Evolutionary conservation across 1,284 basidiomycete species (phyloP), one percentile per base, ranked within the genome.

Genomic region (Microbotryomycetes sp.): DNA sequence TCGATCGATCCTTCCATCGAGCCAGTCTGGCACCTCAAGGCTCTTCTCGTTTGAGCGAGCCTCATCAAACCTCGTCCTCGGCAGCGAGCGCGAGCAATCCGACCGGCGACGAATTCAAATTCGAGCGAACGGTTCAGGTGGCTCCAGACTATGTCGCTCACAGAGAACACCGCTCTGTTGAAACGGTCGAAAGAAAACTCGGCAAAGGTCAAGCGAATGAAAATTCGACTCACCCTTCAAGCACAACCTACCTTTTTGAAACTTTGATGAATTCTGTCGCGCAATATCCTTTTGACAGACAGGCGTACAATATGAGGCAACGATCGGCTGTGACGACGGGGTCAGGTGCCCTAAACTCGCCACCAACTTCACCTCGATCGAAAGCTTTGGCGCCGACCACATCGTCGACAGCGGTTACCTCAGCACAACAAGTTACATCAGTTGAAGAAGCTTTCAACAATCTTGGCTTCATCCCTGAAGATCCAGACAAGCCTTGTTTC

Each of bases 51-150:
- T 3, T 25, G 16, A 55, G 42, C 9, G 26, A 59, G 57, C 45
- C 53, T 26, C 42, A 60, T n/a, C 29, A 49, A n/a, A 12, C 25
- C 1, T 19, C 45, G 32, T 26, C 19, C 6, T 28, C n/a, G 19
- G n/a, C 26, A 45, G 36, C 36, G 9, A 19, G 12, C 12, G 36
- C 36, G 19, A 42, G 36, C 19, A 19, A 9, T 19, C 19, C 47
- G 5, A 47, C 66, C 50, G 28, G 52, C 5, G 54, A 56, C 16
- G 66, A 66, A 1, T 73, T 68, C 46, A 46, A 58, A 7, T 73
- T 71, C 50, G 59, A 66, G 51, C 67, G 71, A 4, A 71, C 70
- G 3, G 23, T 73, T 0, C 70, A 71, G 50, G 54, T 72, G 7
- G 63, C 51, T 1, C 65, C 70, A 16, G 71, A 73, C 49, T 73